Evolutionary conservation across 2,329 filamentous ascomycete genomes (phyloP), one percentile per base, ranked within the genome.

Genomic region (Ascochyta viciae-villosae): DNA sequence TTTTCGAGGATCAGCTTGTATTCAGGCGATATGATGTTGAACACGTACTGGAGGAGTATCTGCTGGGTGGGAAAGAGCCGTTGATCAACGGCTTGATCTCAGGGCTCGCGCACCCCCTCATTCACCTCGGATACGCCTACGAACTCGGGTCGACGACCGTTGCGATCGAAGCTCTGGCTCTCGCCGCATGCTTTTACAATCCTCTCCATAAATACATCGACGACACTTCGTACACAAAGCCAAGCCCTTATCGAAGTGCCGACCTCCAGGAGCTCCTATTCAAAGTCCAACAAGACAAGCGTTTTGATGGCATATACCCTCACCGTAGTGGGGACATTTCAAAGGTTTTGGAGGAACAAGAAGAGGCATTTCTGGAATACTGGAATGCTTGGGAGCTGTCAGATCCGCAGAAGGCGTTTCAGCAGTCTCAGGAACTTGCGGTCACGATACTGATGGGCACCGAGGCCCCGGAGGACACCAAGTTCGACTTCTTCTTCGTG

Each of bases 51-150:
- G 79, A 86, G 3, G 85, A 93, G 58, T 98, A 89, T 71, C 76
- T 99, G 41, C 90, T 94, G 61, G 77, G 82, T 38, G 89, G 88
- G 31, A 83, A 90, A 46, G 81, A 90, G 71, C 93, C 94, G 4
- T 77, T 99, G 54, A 85, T 96, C 67, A 90, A 96, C 76, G 87
- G 89, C 34, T 78, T 97, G 35, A 86, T 96, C 50, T 84, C 88
- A 40, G 92, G 91, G 50, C 83, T 96, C 58, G 94, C 89, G 16
- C 91, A 97, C 68, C 91, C 94, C 1, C 81, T 98, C n/a, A 95
- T 98, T 55, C 95, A 98, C 69, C 83, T 99, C 2, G 93, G 87
- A n/a, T 97, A 96, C 72, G 95, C 92, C 9, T 94, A 89, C 71
- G 94, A 99, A 78, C 82, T 98, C 66, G 86, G 90, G 59, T 95